phyloP scores from a whole-genome alignment of 208 protist species.

The Wallacemonas sp. region DNA sequence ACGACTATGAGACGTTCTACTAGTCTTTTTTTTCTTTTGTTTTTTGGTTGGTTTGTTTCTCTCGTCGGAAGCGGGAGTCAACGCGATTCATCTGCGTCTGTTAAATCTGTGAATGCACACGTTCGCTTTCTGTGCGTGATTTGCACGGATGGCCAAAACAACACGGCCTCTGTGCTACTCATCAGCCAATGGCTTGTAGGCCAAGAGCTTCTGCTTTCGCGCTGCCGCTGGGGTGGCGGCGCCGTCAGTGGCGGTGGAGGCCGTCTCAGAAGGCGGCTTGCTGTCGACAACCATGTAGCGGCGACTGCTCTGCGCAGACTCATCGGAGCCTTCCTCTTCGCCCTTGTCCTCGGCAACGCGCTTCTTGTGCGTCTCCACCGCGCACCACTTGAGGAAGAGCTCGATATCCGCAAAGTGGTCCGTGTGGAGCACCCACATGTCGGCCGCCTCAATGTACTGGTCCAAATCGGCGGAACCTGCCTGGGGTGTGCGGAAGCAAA shows the following conservation, averaged over 20 bases:
- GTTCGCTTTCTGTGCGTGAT: no score
- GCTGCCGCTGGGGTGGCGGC: not conserved
- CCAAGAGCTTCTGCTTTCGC: conserved; percentile 9
- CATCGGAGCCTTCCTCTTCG: not conserved
- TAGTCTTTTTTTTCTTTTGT: not conserved
- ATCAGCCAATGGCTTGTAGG: not conserved
- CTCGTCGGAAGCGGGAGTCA: not conserved
- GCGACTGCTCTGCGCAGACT: not conserved
- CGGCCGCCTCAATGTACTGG: conserved; percentile 59
- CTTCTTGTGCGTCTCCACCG: conserved; percentile 73
- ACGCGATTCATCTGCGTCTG: not conserved
- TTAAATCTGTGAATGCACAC: conserved; percentile 3
- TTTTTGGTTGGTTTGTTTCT: not conserved
- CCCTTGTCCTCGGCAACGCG: conserved; percentile 41
- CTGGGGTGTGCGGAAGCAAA: conserved; percentile 83
- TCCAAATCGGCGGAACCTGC: conserved; percentile 63
- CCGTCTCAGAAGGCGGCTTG: not conserved
- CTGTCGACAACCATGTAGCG: conserved; percentile 5
- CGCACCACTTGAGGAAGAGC: conserved; percentile 83
- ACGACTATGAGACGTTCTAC: no score
- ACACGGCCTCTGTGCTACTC: not conserved
- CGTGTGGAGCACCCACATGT: conserved; percentile 77
- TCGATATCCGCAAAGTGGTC: conserved; percentile 79
- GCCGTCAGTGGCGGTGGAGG: not conserved
- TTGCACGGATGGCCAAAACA: not conserved